Conservation (phyloP, 768 basidiomycete species). For the Xerocomellus intermedius region DNA sequence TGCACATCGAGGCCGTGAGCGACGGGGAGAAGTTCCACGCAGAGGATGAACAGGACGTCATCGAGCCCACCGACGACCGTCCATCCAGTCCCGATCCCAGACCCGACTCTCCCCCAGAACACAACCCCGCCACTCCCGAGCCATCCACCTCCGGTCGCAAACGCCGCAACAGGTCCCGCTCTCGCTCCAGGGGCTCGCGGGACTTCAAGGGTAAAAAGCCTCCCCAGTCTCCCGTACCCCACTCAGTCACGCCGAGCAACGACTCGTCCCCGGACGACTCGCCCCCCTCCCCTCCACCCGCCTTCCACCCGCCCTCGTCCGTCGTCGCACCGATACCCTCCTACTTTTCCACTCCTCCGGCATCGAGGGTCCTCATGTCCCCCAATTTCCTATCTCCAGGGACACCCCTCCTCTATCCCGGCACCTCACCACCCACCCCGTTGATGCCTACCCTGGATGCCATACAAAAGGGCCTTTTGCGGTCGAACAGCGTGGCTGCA, state of each 20-base stretch:
- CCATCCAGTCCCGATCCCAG: slow-evolving; percentile 24
- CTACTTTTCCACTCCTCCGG: slow-evolving; percentile 47
- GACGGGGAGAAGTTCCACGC: slow-evolving; percentile 66
- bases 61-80: slow-evolving; percentile 9
- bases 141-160: slow-evolving; percentile 47
- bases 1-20: slow-evolving; percentile 80
- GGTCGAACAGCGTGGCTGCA: slow-evolving; percentile 88
- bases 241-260: slow-evolving; percentile 45
- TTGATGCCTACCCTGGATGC: slow-evolving; percentile 75
- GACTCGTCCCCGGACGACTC: slow-evolving; percentile 73
- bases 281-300: slow-evolving; percentile 31
- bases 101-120: slow-evolving; percentile 29
- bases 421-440: slow-evolving; percentile 59
- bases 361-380: slow-evolving; percentile 39
- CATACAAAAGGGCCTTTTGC: slow-evolving; percentile 73
- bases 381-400: slow-evolving; percentile 55
- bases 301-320: slow-evolving; percentile 25
- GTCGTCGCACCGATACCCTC: slow-evolving; percentile 56
- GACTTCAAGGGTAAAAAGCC: slow-evolving; percentile 67
- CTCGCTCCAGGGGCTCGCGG: slow-evolving; percentile 58
- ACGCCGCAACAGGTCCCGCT: slow-evolving; percentile 72
- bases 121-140: slow-evolving; percentile 37
- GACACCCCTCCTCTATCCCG: slow-evolving; percentile 59
- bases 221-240: slow-evolving; percentile 46
- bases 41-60: slow-evolving; percentile 33